phyloP scores from a whole-genome alignment of 179 eudicot genomes.

The Beta corolliflora region DNA sequence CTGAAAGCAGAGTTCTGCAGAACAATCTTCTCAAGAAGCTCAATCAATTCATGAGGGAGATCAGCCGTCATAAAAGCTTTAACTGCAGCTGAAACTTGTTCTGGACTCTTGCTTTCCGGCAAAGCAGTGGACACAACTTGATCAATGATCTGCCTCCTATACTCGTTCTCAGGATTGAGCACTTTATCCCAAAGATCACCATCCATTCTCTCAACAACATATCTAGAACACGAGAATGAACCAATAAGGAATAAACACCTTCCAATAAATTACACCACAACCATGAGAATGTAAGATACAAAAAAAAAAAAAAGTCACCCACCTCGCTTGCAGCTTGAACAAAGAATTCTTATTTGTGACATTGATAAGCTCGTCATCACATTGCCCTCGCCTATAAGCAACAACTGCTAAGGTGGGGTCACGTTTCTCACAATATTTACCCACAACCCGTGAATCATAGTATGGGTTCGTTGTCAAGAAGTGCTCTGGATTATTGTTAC shows the following conservation, averaged over 20 bases:
- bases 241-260: conserved; percentile 9
- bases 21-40: conserved; percentile 90
- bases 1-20: conserved; percentile 95
- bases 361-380: conserved; percentile 91
- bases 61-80: conserved; percentile 96
- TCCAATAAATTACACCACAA: conserved; percentile 8
- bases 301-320: conserved; percentile 23
- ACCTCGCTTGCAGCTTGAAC: conserved; percentile 92
- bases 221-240: conserved; percentile 40
- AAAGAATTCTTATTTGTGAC: conserved; percentile 89
- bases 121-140: conserved; percentile 93
- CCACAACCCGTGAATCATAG: conserved; percentile 95
- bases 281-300: not conserved
- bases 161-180: conserved; percentile 83
- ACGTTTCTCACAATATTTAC: conserved; percentile 94
- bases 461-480: conserved; percentile 91
- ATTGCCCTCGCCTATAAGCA: conserved; percentile 90
- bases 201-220: conserved; percentile 95
- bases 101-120: conserved; percentile 97
- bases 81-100: conserved; percentile 92
- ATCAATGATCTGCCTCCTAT: conserved; percentile 83
- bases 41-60: conserved; percentile 88
- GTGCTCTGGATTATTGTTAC: conserved; percentile 92
- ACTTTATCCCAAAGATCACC: conserved; percentile 89
- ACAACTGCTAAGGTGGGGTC: conserved; percentile 96